Evolutionary conservation across 2,329 filamentous ascomycete species (phyloP).

Genomic region (Ascosphaera pollenicola): DNA sequence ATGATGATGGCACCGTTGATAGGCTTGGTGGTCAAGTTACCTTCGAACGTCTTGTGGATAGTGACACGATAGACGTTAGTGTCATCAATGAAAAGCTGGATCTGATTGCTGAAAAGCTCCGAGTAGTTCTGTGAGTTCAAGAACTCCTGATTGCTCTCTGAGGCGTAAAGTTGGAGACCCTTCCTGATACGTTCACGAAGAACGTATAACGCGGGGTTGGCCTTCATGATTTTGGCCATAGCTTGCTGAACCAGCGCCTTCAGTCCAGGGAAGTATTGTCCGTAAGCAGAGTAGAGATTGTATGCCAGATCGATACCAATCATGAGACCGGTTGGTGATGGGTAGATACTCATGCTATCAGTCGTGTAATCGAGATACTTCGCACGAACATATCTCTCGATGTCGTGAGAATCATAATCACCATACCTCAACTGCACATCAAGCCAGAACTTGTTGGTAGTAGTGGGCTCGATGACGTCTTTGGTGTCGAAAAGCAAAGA

Average conservation of each 20-base stretch:
- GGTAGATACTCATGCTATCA: slow-evolving; percentile 97
- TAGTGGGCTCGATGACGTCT: slow-evolving; percentile 78
- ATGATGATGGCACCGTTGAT: slow-evolving; percentile 99
- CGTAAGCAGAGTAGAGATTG: slow-evolving; percentile 94
- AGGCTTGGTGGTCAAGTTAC: slow-evolving; percentile 95
- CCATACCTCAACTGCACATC: slow-evolving; percentile 93
- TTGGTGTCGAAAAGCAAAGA: slow-evolving; percentile 92
- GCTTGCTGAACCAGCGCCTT: slow-evolving; percentile 93
- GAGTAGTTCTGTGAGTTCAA: slow-evolving; percentile 99
- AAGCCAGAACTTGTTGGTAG: slow-evolving; percentile 98
- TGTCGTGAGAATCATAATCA: slow-evolving; percentile 97
- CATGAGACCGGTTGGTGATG: slow-evolving; percentile 91
- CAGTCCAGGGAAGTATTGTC: slow-evolving; percentile 93
- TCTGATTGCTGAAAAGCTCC: slow-evolving; percentile 96
- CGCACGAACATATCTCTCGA: slow-evolving; percentile 88
- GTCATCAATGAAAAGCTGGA: slow-evolving; percentile 96
- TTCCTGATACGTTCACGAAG: slow-evolving; percentile 94
- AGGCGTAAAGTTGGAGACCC: slow-evolving; percentile 91
- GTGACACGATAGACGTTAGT: slow-evolving; percentile 99
- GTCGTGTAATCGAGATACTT: slow-evolving; percentile 99
- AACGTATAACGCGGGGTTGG: slow-evolving; percentile 90
- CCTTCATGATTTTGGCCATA: slow-evolving; percentile 99
- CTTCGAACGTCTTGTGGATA: slow-evolving; percentile 98
- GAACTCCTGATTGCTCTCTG: slow-evolving; percentile 98
- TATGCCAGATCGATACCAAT: slow-evolving; percentile 94